A percentile compares a stretch with the other conserved stretches of the same genome.
These are phyloP conservation scores for Geotrichum phurueaensis DNA, from an alignment of 1,139 yeast species.

Conservation along the genomic window DNA sequence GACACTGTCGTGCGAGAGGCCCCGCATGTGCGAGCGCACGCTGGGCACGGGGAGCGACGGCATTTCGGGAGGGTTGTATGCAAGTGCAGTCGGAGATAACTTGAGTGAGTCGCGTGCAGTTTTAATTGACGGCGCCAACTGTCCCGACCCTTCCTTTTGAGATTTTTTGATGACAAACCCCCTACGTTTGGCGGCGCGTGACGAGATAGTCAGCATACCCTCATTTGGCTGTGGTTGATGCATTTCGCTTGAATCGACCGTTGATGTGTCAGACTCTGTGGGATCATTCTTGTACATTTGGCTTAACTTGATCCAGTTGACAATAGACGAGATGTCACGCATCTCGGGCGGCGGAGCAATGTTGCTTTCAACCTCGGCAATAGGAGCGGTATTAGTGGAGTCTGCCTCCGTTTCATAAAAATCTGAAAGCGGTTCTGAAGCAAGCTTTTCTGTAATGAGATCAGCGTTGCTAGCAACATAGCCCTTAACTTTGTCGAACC, in stretches of 20 bases:
- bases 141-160: not conserved
- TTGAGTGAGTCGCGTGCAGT: constrained; percentile 13
- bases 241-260: not conserved
- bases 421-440: not conserved
- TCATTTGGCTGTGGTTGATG: not conserved
- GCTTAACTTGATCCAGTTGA: constrained; percentile 12
- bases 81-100: constrained; percentile 6
- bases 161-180: constrained; percentile 30
- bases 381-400: not conserved
- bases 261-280: not conserved
- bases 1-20: constrained; percentile 23
- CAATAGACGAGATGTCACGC: constrained; percentile 9
- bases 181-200: constrained; percentile 44
- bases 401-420: not conserved
- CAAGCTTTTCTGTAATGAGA: constrained; percentile 16
- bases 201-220: constrained; percentile 30
- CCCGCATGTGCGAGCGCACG: constrained; percentile 18
- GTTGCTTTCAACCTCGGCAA: not conserved
- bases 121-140: constrained; percentile 6
- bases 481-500: constrained; percentile 49
- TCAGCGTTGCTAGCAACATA: constrained; percentile 34
- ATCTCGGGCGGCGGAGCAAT: constrained; percentile 8
- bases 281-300: constrained; percentile 2
- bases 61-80: not conserved
- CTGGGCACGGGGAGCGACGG: not conserved